Evolutionary conservation across 2,329 filamentous ascomycete species (phyloP).

Genomic region (Botrytis cinerea): DNA sequence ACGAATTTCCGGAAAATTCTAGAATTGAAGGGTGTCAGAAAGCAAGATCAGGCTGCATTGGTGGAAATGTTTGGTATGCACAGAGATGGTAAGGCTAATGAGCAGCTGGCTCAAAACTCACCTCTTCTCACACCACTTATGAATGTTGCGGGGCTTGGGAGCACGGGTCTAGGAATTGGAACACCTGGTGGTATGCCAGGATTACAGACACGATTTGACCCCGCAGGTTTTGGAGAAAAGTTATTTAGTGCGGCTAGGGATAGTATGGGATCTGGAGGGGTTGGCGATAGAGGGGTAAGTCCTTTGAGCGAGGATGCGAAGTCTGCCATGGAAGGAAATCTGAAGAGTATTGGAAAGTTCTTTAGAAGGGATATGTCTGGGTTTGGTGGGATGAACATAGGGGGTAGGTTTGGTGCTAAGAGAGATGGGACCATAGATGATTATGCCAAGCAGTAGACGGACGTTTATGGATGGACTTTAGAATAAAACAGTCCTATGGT

Average conservation of each 20-base stretch:
- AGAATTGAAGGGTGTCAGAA: conserved; percentile 89
- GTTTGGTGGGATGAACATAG: conserved; percentile 62
- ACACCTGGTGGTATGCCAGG: conserved; percentile 44
- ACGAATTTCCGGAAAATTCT: conserved; percentile 95
- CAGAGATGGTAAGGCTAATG: conserved; percentile 70
- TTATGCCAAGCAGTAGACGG: conserved; percentile 28
- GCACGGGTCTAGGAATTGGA: conserved; percentile 49
- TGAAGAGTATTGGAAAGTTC: conserved; percentile 96
- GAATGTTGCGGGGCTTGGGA: conserved; percentile 48
- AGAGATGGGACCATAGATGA: conserved; percentile 34
- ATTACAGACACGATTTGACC: conserved; percentile 69
- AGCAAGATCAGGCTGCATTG: conserved; percentile 77
- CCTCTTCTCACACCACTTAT: conserved; percentile 71
- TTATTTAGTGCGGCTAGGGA: conserved; percentile 86
- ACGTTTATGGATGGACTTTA: neutral
- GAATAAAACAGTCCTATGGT: neutral
- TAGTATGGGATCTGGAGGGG: conserved; percentile 57
- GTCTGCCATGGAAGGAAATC: conserved; percentile 83
- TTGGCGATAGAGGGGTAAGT: conserved; percentile 27
- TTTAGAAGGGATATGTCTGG: conserved; percentile 85
- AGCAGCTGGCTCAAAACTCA: conserved; percentile 70
- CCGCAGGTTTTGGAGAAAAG: conserved; percentile 80
- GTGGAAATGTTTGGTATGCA: conserved; percentile 82
- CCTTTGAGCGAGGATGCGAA: conserved; percentile 52
- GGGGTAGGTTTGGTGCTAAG: conserved; percentile 54